These are phyloP conservation scores for Coleophoma eucalyptorum DNA, from an alignment of 2,329 filamentous ascomycete species.

Conservation along the genomic window DNA sequence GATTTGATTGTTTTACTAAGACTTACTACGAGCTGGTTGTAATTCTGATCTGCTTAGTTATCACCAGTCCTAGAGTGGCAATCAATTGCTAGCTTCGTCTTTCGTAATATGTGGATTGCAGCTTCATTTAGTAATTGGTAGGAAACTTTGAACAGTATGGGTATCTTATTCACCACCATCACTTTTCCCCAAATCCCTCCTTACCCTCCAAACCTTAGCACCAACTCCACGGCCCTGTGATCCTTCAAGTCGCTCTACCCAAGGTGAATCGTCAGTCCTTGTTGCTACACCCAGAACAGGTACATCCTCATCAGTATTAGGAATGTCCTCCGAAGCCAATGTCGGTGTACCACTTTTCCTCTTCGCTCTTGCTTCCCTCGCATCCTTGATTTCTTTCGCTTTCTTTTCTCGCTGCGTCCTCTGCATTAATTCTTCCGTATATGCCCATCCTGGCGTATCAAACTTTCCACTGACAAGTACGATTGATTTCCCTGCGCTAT, in stretches of 20 bases:
- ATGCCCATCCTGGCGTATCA: constrained; percentile 67
- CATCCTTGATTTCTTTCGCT: too few species aligned
- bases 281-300: constrained; percentile 19
- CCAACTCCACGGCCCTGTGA: constrained; percentile 53
- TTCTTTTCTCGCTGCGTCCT: constrained; percentile 11
- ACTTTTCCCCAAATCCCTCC: constrained; percentile 50
- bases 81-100: too few species aligned
- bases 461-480: constrained; percentile 66
- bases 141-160: background rate
- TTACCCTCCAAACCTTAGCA: constrained; percentile 56
- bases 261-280: constrained; percentile 40
- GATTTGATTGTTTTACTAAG: too few species aligned
- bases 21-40: too few species aligned
- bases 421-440: constrained; percentile 57
- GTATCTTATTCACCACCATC: background rate
- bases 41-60: too few species aligned
- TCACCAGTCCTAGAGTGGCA: too few species aligned
- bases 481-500: constrained; percentile 41
- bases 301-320: background rate
- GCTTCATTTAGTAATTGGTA: too few species aligned
- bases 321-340: background rate
- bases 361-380: constrained; percentile 16
- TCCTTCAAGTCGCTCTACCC: constrained; percentile 55
- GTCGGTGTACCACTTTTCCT: constrained; percentile 10
- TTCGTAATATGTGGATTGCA: too few species aligned